Base-by-base conservation (phyloP, 352 stramenopile species). In the Elongisporangium senticosum region DNA sequence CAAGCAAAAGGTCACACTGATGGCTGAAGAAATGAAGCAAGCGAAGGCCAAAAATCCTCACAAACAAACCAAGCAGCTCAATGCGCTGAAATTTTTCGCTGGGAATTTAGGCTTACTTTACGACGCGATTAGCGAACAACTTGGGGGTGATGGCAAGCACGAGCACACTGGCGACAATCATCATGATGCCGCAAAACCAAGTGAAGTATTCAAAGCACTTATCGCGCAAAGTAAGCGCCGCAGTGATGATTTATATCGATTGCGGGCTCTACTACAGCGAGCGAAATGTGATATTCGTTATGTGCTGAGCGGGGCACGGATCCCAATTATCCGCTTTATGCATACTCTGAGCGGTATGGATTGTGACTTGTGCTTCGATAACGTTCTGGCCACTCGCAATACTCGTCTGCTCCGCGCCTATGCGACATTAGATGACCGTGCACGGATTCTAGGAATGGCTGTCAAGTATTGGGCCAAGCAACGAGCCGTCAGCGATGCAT, bases 391-490 rank as follows among this genome's bases (percentile, higher is more conserved):
- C 55, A 86, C 73, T 4, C 71, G 85, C 49, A 96, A 96, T 58
- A 95, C 87, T 20, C 67, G 75, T 33, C 70, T 96, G 19, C 62
- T 96, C 61, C 85, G 85, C 14, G 69, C 82, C 2, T 96, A 96
- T 53, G 87, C 80, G 22, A 55, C 65, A 17, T 79, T 83, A n/a
- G 87, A 96, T 58, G 67, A 83, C 17, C 83, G 87, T 40, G 83
- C 82, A 20, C 87, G 92, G 2, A 68, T 89, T 22, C 64, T 99
- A 7, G 97, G 95, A 7, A 87, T 98, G 53, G 91, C 97, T 19
- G 64, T 99, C 53, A 99, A 99, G 75, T 79, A 96, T 47, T 99
- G 97, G 97, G 97, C 97, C 8, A 99, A 99, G 75, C 75, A 74
- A n/a, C 82, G 97, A 17, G 75, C 86, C 28, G 94, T 99, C 52